Percentiles rank a stretch among this genome's conserved stretches.
Evolutionary conservation across 768 basidiomycete species (phyloP).

Genomic region (Imleria badia): DNA sequence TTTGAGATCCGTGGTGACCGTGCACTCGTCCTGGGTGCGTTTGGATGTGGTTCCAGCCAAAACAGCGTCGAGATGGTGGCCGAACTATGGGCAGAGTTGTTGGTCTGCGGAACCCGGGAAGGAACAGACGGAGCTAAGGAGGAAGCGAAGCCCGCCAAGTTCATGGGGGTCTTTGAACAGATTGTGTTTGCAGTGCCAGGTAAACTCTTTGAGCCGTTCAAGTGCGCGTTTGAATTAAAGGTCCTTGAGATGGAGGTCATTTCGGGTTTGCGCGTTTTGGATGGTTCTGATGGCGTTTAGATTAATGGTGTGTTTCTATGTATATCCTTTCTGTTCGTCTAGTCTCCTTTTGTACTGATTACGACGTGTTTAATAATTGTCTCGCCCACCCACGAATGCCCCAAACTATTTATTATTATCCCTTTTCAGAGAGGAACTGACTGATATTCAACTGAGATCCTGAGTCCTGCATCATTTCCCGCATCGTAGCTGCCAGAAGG

Average conservation of each 20-base stretch:
- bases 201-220: conserved; percentile 37
- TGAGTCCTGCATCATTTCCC: not conserved
- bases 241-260: conserved; percentile 39
- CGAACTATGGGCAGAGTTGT: conserved; percentile 45
- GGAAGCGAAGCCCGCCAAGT: conserved; percentile 29
- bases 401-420: not conserved
- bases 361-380: no score
- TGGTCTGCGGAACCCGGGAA: conserved; percentile 35
- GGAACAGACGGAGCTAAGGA: conserved; percentile 19
- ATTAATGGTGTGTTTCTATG: not conserved
- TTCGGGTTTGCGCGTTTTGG: not conserved
- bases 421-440: no score
- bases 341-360: not conserved
- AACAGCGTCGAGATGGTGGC: conserved; percentile 44
- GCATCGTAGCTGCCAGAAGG: not conserved
- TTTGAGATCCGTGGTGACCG: conserved; percentile 42
- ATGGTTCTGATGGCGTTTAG: not conserved
- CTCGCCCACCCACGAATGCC: not conserved
- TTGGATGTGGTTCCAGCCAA: conserved; percentile 44
- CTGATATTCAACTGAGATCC: not conserved
- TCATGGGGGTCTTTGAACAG: conserved; percentile 41
- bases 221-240: conserved; percentile 40
- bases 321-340: not conserved
- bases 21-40: conserved; percentile 43
- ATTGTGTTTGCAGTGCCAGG: conserved; percentile 45